Evolutionary conservation across 1,139 yeast species (phyloP).

Genomic region (Nakaseomyces sp.): DNA sequence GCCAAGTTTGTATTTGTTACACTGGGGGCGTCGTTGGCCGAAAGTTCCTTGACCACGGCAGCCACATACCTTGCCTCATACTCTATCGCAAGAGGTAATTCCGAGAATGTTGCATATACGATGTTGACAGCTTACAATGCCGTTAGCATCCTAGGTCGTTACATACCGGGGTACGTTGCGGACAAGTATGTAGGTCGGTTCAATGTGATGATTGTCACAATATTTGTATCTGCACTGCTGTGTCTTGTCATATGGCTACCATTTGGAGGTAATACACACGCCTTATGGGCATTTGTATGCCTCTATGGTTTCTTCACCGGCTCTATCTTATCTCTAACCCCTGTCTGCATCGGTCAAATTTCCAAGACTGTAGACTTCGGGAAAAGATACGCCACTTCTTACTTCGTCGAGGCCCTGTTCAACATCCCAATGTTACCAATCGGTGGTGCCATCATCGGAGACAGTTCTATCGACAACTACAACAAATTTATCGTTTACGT

Average conservation of each 20-base stretch:
- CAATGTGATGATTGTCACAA: slow-evolving; percentile 42
- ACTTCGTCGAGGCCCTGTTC: slow-evolving; percentile 38
- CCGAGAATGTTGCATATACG: slow-evolving; percentile 43
- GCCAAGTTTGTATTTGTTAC: slow-evolving; percentile 35
- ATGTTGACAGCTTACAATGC: slow-evolving; percentile 51
- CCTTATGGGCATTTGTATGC: slow-evolving; percentile 32
- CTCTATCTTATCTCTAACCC: slow-evolving; percentile 37
- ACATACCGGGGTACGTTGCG: slow-evolving; percentile 44
- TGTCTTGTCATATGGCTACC: slow-evolving; percentile 32
- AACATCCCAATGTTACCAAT: slow-evolving; percentile 41
- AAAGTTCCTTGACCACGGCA: slow-evolving; percentile 45
- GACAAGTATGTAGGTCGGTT: slow-evolving; percentile 50
- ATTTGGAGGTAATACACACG: slow-evolving; percentile 29
- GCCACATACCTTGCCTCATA: slow-evolving; percentile 26
- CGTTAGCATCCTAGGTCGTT: slow-evolving; percentile 52
- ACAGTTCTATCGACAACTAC: slow-evolving; percentile 23
- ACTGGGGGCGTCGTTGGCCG: slow-evolving; percentile 42
- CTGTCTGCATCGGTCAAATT: slow-evolving; percentile 44
- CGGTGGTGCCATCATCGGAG: slow-evolving; percentile 43
- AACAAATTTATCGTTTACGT: slow-evolving; percentile 26
- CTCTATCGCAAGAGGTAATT: slow-evolving; percentile 35
- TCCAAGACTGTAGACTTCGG: slow-evolving; percentile 45
- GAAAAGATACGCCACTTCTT: slow-evolving; percentile 41
- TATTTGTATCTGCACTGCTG: slow-evolving; percentile 35
- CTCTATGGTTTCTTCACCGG: slow-evolving; percentile 33